Base-by-base conservation (phyloP, 495 filamentous ascomycete species). In the Aeminium ludgeri region DNA sequence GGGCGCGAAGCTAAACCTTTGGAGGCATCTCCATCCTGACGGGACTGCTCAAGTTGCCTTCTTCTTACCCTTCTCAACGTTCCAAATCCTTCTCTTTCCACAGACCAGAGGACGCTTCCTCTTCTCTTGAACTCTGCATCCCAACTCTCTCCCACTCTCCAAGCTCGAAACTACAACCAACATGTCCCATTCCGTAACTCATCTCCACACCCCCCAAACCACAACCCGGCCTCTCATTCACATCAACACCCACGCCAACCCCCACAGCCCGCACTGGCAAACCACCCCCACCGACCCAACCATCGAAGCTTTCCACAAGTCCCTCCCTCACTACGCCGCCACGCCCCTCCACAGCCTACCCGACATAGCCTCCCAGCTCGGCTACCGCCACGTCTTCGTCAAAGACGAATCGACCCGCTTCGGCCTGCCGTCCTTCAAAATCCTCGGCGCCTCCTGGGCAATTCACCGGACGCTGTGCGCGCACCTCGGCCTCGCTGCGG, bases 401-500 rank as follows among this genome's bases (percentile, higher is more conserved):
- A 65, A 65, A 48, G 61, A 64, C 40, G 62, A 65, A 43, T 55
- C 51, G 12, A 36, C 34, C 18, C 51, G 61, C 10, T 56, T 60
- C 28, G 58, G 76, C 1, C 67, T 86, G 1, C 76, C 79, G 0
- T 67, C 78, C 0, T 85, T 83, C 66, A 86, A 86, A 54, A 74
- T 81, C 30, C 68, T 83, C 0, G 81, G 80, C 7, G 80, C 81
- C 0, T 77, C 75, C n/a, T 86, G 76, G 78, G 76, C 68, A 0
- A 63, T 66, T 34, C 74, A 71, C 46, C 67, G 68, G 28, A 71
- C 73, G 5, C 39, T 83, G 4, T 53, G 57, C 1, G 44, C 55
- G 0, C 44, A 59, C 4, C 53, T 72, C 12, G 54, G 48, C 1
- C 50, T 74, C 2, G 54, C 63, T 4, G 42, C 55, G 0, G 44